Conservation (phyloP, 331 rosid species). For the Quercus tomentella region DNA sequence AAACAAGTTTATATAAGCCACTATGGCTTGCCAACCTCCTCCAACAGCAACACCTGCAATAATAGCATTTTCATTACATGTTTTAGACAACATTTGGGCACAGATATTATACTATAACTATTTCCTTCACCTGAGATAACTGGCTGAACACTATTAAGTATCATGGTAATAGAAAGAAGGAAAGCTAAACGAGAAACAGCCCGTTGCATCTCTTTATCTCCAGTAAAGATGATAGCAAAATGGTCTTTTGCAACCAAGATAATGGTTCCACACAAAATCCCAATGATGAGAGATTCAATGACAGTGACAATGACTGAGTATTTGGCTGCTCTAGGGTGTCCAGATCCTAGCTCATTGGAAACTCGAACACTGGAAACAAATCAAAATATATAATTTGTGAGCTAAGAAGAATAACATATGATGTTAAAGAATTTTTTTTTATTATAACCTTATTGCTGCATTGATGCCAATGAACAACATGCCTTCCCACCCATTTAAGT, state of each 20-base stretch:
- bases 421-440: neutral
- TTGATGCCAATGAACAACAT: slow-evolving; percentile 88
- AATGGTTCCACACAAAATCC: slow-evolving; percentile 40
- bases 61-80: neutral
- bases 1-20: slow-evolving; percentile 76
- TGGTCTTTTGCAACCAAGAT: slow-evolving; percentile 50
- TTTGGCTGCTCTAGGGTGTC: slow-evolving; percentile 75
- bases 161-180: slow-evolving; percentile 81
- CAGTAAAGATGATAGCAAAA: slow-evolving; percentile 64
- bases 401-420: neutral
- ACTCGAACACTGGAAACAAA: slow-evolving; percentile 60
- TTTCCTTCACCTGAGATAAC: slow-evolving; percentile 60
- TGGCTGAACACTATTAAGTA: slow-evolving; percentile 79
- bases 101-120: no score
- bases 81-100: neutral
- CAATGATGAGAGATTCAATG: slow-evolving; percentile 62
- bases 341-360: slow-evolving; percentile 87
- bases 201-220: slow-evolving; percentile 57
- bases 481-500: slow-evolving; percentile 85
- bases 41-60: slow-evolving; percentile 83
- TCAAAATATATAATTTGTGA: neutral
- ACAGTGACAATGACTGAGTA: slow-evolving; percentile 54
- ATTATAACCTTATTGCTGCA: slow-evolving; percentile 86
- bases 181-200: slow-evolving; percentile 75
- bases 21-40: slow-evolving; percentile 93